A percentile compares a stretch with the other conserved stretches of the same genome.
Conservation (phyloP, 768 basidiomycete genomes). For the Boletus rubroflammeus region DNA sequence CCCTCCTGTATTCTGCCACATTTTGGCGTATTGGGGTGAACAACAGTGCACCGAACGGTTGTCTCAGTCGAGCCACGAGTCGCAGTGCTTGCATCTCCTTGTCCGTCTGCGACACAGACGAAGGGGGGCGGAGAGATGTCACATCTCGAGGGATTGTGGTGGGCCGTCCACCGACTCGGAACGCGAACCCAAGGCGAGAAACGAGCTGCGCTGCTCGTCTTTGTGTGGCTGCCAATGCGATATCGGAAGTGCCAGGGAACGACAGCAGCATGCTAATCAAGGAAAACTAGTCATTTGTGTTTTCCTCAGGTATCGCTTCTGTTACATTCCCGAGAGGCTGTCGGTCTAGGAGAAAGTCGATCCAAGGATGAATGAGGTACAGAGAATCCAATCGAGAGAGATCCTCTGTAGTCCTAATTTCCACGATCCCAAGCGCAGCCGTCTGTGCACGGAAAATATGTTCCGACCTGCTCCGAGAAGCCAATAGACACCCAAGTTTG, state of each 20-base stretch:
- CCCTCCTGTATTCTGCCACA: background rate
- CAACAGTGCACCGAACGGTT: background rate
- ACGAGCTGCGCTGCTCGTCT: background rate
- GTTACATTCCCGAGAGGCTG: background rate
- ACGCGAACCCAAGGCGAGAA: background rate
- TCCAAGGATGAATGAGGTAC: conserved; percentile 9
- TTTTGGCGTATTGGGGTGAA: background rate
- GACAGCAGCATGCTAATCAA: background rate
- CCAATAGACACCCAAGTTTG: background rate
- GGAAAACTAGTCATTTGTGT: background rate
- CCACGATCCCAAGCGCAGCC: too few relatives aligned
- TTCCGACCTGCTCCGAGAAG: too few relatives aligned
- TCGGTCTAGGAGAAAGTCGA: background rate
- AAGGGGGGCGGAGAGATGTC: background rate
- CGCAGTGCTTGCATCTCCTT: background rate
- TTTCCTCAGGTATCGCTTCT: background rate
- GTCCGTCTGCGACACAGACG: background rate
- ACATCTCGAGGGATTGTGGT: background rate
- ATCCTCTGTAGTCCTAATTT: too few relatives aligned
- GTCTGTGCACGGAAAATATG: too few relatives aligned
- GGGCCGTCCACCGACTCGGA: background rate
- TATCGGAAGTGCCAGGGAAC: background rate
- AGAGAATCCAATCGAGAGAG: background rate
- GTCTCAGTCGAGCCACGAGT: too few relatives aligned
- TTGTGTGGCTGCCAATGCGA: background rate